Conservation (phyloP, 1,139 yeast genomes). For the Diutina rugosa region DNA sequence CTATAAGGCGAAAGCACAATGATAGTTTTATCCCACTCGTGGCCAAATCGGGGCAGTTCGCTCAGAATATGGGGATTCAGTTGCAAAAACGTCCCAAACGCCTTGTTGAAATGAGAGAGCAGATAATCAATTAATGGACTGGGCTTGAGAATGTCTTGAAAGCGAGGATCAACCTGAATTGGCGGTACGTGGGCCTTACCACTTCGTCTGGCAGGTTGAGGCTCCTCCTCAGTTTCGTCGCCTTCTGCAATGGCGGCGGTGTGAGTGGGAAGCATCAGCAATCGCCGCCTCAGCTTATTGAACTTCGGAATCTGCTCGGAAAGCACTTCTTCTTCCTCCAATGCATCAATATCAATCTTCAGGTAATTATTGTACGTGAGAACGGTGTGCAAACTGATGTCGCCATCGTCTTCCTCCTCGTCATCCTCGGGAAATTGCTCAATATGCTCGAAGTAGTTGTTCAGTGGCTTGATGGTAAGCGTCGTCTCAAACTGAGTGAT, state of each 20-base stretch:
- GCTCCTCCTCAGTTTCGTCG: not conserved
- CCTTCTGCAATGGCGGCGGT: not conserved
- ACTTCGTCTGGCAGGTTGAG: not conserved
- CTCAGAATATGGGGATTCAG: constrained; percentile 43
- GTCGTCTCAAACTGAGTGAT: constrained; percentile 37
- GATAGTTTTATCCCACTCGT: constrained; percentile 36
- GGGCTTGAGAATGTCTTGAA: not conserved
- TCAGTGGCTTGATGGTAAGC: constrained; percentile 9
- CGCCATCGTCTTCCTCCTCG: constrained; percentile 14
- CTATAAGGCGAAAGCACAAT: constrained; percentile 48
- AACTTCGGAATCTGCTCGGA: constrained; percentile 27
- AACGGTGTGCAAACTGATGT: constrained; percentile 1
- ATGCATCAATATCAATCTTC: constrained; percentile 18
- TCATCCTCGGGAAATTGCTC: not conserved
- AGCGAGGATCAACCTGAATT: not conserved
- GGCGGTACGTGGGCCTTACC: not conserved
- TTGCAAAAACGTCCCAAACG: constrained; percentile 34
- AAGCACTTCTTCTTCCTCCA: constrained; percentile 20
- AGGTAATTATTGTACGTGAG: constrained; percentile 10
- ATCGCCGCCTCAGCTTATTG: constrained; percentile 3
- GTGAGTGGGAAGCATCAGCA: constrained; percentile 1
- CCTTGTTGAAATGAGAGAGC: constrained; percentile 13
- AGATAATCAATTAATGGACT: not conserved
- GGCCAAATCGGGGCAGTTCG: constrained; percentile 34
- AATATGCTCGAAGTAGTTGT: constrained; percentile 8